Conservation (phyloP, 2,329 filamentous ascomycete species). For the Pseudogymnoascus sp. region DNA sequence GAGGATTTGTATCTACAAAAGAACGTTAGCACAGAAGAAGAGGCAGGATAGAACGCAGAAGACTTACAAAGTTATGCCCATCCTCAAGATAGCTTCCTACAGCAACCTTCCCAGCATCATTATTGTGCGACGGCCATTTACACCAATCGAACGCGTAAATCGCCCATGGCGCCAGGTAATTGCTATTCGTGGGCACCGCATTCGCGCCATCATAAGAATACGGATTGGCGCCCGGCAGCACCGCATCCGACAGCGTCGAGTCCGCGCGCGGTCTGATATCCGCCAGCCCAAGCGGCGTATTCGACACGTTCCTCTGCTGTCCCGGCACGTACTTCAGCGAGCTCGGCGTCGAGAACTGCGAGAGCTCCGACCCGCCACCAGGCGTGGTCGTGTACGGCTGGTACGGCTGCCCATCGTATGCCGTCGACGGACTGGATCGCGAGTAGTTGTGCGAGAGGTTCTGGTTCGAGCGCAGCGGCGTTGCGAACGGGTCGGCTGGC, state of each 20-base stretch:
- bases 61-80: conserved; percentile 86
- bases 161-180: conserved; percentile 88
- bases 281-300: conserved; percentile 81
- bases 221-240: conserved; percentile 45
- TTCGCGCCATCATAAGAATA: conserved; percentile 58
- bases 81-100: conserved; percentile 96
- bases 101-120: conserved; percentile 83
- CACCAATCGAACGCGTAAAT: conserved; percentile 99
- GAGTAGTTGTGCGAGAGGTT: conserved; percentile 68
- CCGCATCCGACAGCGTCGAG: conserved; percentile 65
- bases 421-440: conserved; percentile 67
- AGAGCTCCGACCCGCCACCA: conserved; percentile 41
- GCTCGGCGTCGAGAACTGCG: conserved; percentile 54
- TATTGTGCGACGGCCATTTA: conserved; percentile 81
- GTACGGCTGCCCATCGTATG: conserved; percentile 46
- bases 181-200: conserved; percentile 67
- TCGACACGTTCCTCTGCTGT: conserved; percentile 58
- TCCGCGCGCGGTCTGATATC: conserved; percentile 86
- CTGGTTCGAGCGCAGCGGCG: conserved; percentile 57
- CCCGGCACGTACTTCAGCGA: conserved; percentile 46
- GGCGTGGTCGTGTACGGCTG: conserved; percentile 56
- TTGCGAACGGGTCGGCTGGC: conserved; percentile 48
- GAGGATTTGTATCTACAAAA: conserved; percentile 81
- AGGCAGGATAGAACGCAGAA: background rate
- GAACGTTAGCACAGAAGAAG: background rate